These are phyloP conservation scores for Globisporangium radiosum DNA, from an alignment of 352 stramenopile species.

Conservation along the genomic window DNA sequence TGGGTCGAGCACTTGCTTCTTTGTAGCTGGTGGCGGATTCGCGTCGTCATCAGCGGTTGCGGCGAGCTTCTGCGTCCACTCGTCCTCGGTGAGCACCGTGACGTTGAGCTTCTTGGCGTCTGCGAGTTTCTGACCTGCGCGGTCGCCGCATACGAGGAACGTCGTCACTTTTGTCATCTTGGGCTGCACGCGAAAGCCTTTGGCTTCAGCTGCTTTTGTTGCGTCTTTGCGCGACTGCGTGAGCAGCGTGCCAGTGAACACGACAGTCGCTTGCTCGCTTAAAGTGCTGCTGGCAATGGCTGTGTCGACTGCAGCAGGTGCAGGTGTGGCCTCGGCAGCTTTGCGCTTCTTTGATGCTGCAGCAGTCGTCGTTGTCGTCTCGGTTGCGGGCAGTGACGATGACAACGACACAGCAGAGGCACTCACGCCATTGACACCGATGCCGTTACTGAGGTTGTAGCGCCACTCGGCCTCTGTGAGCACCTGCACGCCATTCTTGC, in stretches of 20 bases:
- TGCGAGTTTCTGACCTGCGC: slow-evolving; percentile 22
- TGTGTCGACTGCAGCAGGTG: background rate
- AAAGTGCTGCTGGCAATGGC: background rate
- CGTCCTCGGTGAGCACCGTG: slow-evolving; percentile 21
- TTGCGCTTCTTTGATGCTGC: slow-evolving; percentile 15
- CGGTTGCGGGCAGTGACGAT: background rate
- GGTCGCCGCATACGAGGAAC: slow-evolving; percentile 26
- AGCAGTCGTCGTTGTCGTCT: background rate
- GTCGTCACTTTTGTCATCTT: slow-evolving; percentile 25
- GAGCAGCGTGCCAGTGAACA: slow-evolving; percentile 24
- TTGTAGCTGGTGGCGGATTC: slow-evolving; percentile 2
- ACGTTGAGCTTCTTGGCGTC: slow-evolving; percentile 24
- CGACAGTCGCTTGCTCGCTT: slow-evolving; percentile 10
- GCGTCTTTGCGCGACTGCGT: slow-evolving; percentile 25
- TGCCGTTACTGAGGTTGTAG: slow-evolving; percentile 15
- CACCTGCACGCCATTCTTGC: slow-evolving; percentile 27
- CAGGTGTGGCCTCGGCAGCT: background rate
- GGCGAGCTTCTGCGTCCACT: slow-evolving; percentile 23
- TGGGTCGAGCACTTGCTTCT: background rate
- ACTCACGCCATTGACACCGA: background rate
- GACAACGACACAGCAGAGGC: background rate
- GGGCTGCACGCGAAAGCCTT: slow-evolving; percentile 21
- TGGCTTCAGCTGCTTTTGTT: slow-evolving; percentile 14
- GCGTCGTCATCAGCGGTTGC: background rate
- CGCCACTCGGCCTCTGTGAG: slow-evolving; percentile 38